These are phyloP conservation scores for Rhododendron mucronatum DNA, from an alignment of 148 eudicot species.

Conservation along the genomic window DNA sequence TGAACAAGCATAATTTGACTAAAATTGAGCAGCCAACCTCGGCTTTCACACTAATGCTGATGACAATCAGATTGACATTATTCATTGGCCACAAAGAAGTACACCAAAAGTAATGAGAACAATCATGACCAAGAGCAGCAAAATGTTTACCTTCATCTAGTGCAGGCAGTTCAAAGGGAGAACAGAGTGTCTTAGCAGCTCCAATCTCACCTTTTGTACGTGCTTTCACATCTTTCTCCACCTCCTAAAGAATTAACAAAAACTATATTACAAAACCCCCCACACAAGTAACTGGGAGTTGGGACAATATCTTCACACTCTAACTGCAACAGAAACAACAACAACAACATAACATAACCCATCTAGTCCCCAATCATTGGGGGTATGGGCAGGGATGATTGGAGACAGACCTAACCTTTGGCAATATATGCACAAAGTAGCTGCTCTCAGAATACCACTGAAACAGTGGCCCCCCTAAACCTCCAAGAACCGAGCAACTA, in stretches of 20 bases:
- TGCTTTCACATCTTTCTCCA: slow-evolving; percentile 85
- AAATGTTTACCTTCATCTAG: slow-evolving; percentile 62
- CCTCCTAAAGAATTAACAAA: slow-evolving; percentile 52
- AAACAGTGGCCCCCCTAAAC: no score
- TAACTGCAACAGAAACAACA: not conserved
- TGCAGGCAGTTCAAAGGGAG: slow-evolving; percentile 93
- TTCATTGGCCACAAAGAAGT: not conserved
- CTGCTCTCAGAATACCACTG: no score
- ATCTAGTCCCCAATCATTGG: no score
- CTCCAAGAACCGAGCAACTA: no score
- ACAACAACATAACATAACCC: no score
- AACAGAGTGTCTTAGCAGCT: slow-evolving; percentile 87
- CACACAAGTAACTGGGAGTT: not conserved
- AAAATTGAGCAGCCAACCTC: no score
- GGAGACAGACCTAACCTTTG: no score
- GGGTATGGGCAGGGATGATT: no score
- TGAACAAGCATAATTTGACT: no score
- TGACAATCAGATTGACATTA: not conserved
- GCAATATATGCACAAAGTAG: no score
- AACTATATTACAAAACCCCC: not conserved
- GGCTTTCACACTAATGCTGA: not conserved
- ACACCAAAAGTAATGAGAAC: not conserved
- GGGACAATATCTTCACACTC: not conserved
- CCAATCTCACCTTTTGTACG: slow-evolving; percentile 94
- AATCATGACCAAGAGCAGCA: not conserved